A percentile compares a stretch with the other conserved stretches of the same genome.
These are phyloP conservation scores for Scleroderma citrinum DNA, from an alignment of 768 basidiomycete genomes.

Conservation along the genomic window DNA sequence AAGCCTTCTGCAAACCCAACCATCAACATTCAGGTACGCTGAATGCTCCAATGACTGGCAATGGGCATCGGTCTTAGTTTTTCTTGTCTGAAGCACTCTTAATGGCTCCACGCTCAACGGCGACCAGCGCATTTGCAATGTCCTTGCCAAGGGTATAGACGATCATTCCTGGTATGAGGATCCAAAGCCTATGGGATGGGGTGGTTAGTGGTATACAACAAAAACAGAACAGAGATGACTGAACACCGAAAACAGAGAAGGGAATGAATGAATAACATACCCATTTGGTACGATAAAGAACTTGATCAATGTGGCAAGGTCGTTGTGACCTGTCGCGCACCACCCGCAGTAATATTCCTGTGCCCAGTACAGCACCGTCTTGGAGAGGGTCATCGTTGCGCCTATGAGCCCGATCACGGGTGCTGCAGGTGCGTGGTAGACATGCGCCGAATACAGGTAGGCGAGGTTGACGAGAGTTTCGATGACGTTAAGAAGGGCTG, in stretches of 20 bases:
- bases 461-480: slow-evolving; percentile 69
- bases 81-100: slow-evolving; percentile 31
- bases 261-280: slow-evolving; percentile 34
- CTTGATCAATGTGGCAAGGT: slow-evolving; percentile 39
- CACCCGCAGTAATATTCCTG: slow-evolving; percentile 76
- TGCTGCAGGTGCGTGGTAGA: slow-evolving; percentile 54
- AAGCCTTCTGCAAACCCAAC: too few relatives aligned
- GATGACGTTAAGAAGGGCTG: slow-evolving; percentile 73
- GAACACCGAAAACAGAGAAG: not conserved
- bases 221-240: too few relatives aligned
- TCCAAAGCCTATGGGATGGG: slow-evolving; percentile 53
- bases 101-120: slow-evolving; percentile 17
- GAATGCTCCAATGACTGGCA: too few relatives aligned
- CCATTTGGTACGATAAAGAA: slow-evolving; percentile 79
- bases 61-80: not conserved
- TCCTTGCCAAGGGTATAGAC: slow-evolving; percentile 56
- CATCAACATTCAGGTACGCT: too few relatives aligned
- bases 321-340: slow-evolving; percentile 75
- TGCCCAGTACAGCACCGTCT: slow-evolving; percentile 77
- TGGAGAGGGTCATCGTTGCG: slow-evolving; percentile 74
- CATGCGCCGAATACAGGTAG: slow-evolving; percentile 74
- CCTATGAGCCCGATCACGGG: slow-evolving; percentile 69
- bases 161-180: slow-evolving; percentile 63
- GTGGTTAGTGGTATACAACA: too few relatives aligned
- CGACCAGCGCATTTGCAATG: slow-evolving; percentile 41